Evolutionary conservation across 2,329 filamentous ascomycete genomes (phyloP), one percentile per base, ranked within the genome.

Genomic region (Beauveria sp.): DNA sequence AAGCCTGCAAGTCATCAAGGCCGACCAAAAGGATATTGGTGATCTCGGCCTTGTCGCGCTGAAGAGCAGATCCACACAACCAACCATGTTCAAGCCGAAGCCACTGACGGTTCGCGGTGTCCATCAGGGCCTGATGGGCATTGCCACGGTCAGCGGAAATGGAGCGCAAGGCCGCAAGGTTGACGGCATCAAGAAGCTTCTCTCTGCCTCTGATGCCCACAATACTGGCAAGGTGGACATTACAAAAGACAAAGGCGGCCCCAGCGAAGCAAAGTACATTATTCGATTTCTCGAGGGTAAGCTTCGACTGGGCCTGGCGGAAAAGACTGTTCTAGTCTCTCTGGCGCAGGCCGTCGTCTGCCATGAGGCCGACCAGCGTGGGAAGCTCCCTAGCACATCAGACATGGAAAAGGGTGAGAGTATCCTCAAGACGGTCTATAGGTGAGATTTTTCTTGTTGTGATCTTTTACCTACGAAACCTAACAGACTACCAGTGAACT

Each of bases 71-170:
- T 91, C 89, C 16, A 97, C 92, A 51, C 94, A 99, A 70, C 91
- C 91, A 12, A 97, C 94, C 24, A 97, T 99, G 92, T 97, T 97
- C 80, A 96, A 96, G 73, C 94, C 92, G 2, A 97, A 96, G 75
- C 81, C 92, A 30, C 78, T 99, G 67, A 97, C 92, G 0, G 83
- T 99, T 2, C 84, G 84, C 61, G 91, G 89, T 30, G 92, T 99
- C 2, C 92, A 96, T 69, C 88, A 94, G 70, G 90, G 91, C 1
- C 75, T 99, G 41, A 90, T 97, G 80, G 84, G 82, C 40, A 96
- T 99, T 70, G 94, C 94, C 7, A 96, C 90, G 20, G 83, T 91
- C 16, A 84, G 90, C 66, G 94, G 94, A 10, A 89, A 90, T 70
- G 93, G 93, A 48, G 88, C 92, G 0, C 94, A 97, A 71, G 87